Percentiles rank a stretch among this genome's conserved stretches.
Conservation (phyloP, 73 alveolate genomes). For the Tetrahymena thermophila region DNA sequence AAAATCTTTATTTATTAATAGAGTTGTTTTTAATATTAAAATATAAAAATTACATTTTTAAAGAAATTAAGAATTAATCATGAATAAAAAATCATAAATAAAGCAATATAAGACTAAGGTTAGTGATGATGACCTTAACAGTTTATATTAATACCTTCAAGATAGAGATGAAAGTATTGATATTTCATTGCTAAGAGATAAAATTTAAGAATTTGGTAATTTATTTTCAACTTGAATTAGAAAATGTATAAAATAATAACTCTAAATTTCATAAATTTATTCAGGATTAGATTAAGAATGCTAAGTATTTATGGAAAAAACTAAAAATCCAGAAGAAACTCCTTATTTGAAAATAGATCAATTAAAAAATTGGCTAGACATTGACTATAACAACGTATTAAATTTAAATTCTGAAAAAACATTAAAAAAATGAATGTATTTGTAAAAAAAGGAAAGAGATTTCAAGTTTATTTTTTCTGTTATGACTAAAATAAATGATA, state of each 20-base stretch:
- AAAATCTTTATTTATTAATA: too few relatives aligned
- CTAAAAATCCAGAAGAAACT: not conserved
- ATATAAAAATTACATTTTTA: too few relatives aligned
- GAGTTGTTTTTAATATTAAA: not conserved
- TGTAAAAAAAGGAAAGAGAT: not conserved
- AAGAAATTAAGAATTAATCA: too few relatives aligned
- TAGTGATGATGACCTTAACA: not conserved
- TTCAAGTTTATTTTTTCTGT: not conserved
- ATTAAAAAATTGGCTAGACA: not conserved
- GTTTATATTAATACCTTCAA: not conserved
- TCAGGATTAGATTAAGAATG: not conserved
- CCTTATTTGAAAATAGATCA: not conserved
- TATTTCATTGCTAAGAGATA: not conserved
- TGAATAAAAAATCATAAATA: not conserved
- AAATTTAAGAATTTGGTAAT: not conserved
- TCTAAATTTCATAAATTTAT: not conserved
- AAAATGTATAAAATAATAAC: not conserved
- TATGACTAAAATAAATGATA: not conserved
- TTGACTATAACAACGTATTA: not conserved
- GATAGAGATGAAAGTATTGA: not conserved
- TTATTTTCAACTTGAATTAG: not conserved
- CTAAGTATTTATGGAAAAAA: not conserved
- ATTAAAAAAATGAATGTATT: not conserved
- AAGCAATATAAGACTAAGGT: not conserved
- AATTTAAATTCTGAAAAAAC: not conserved